A percentile compares a stretch with the other conserved stretches of the same genome.
Conservation (phyloP, 2,329 filamentous ascomycete genomes). For the Penicillium verrucosum region DNA sequence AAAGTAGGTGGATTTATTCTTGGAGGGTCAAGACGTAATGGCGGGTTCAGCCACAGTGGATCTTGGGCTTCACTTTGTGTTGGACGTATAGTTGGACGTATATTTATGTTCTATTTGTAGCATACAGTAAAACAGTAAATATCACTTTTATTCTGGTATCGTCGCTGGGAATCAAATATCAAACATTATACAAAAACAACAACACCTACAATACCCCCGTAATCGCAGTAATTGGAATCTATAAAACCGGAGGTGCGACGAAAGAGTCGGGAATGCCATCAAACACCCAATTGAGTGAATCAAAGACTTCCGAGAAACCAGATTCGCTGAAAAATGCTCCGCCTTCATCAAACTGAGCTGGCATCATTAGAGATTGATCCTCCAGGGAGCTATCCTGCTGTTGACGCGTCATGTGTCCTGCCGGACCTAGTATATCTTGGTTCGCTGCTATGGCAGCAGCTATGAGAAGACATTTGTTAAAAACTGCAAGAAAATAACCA, state of each 20-base stretch:
- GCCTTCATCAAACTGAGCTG: conserved; percentile 36
- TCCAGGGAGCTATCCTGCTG: conserved; percentile 32
- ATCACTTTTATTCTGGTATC: conserved; percentile 15
- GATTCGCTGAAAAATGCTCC: conserved; percentile 40
- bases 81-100: background rate
- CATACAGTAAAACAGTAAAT: background rate
- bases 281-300: conserved; percentile 88
- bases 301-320: conserved; percentile 71
- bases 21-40: background rate
- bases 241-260: conserved; percentile 37
- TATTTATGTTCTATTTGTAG: background rate
- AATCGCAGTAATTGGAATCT: background rate
- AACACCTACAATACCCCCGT: background rate
- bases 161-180: conserved; percentile 9
- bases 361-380: conserved; percentile 32
- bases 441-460: conserved; percentile 32
- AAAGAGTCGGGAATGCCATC: conserved; percentile 72
- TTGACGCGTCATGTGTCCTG: conserved; percentile 28
- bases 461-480: conserved; percentile 13
- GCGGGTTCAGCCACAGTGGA: conserved; percentile 6
- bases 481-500: conserved; percentile 13
- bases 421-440: conserved; percentile 33
- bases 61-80: background rate
- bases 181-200: conserved; percentile 1
- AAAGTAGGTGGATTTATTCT: background rate